Base-by-base conservation (phyloP, 164 flowering plant species). In the Stephania japonica region DNA sequence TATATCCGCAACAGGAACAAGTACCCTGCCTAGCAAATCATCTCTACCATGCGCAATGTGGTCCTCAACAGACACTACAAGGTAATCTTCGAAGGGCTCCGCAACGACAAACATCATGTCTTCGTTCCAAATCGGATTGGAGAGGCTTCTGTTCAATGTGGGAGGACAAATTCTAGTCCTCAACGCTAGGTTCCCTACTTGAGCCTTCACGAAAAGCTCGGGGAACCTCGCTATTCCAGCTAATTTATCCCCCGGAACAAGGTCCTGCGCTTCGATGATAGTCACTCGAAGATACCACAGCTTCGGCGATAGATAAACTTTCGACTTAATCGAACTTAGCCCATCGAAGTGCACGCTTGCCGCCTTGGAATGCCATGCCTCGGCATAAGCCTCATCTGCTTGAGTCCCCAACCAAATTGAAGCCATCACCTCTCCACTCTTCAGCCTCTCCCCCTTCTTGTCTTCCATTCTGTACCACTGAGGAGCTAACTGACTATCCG, bases 341-440 rank as follows among this genome's bases (percentile, higher is more conserved):
- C 84, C 78, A 27, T 82, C 82, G 8, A 75, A 74, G 50, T 73
- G 64, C 10, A 79, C 77, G 43, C 61, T 68, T 0, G 82, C 82
- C 1, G 82, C 82, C 70, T 88, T 90, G 0, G 96, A 89, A 80
- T 91, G 96, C 94, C 92, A 90, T 0, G 94, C 92, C 53, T 91
- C 96, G 0, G 92, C 85, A 78, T 90, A 92, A 5, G 90, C 96
- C 78, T 92, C 97, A 73, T 92, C 98, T 0, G 94, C 98, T 69
- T 93, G 98, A 59, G 97, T 91, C 5, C 98, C 97, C 78, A 85
- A 85, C 98, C 98, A 93, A 14, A 91, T 89, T 10, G 97, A 89
- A 70, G 89, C 78, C 98, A 93, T 93, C 44, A 93, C 75, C 78
- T 93, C 98, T n/a, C 94, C 96, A 50, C 27, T 32, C 70, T 79